Conservation (phyloP, 495 filamentous ascomycete species). For the Neurospora hispaniola region DNA sequence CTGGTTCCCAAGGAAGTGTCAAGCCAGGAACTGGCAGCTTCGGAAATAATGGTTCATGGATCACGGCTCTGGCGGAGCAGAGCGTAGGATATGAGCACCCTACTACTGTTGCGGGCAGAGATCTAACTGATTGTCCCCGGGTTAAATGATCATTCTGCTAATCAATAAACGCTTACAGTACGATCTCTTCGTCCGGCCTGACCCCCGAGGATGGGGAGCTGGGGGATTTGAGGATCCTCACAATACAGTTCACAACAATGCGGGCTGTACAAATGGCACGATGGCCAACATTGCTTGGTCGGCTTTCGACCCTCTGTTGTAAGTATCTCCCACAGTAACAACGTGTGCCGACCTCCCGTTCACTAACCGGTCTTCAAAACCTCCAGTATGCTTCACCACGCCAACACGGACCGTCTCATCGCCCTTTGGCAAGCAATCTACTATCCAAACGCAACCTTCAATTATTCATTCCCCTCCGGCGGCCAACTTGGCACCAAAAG, state of each 20-base stretch:
- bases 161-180: constrained; percentile 13
- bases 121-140: not conserved
- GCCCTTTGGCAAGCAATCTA: constrained; percentile 34
- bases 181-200: constrained; percentile 22
- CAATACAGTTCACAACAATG: constrained; percentile 22
- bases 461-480: constrained; percentile 5
- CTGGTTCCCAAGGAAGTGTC: not conserved
- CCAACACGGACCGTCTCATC: constrained; percentile 38
- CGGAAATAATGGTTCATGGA: not conserved
- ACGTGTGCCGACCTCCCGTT: no score
- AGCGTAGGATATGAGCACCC: not conserved
- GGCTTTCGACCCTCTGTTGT: constrained; percentile 31
- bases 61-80: not conserved
- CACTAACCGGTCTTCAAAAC: not conserved
- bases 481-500: constrained; percentile 24
- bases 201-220: constrained; percentile 11
- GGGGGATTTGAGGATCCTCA: constrained; percentile 29
- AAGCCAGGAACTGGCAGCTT: not conserved
- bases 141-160: not conserved
- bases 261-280: constrained; percentile 20
- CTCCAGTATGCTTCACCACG: constrained; percentile 30
- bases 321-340: constrained; percentile 3
- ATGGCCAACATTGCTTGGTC: constrained; percentile 21
- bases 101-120: not conserved
- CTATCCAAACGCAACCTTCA: constrained; percentile 19